Percentiles rank a stretch among this genome's conserved stretches.
These are phyloP conservation scores for Pseudogymnoascus sp. DNA, from an alignment of 2,329 filamentous ascomycete genomes.

Conservation along the genomic window DNA sequence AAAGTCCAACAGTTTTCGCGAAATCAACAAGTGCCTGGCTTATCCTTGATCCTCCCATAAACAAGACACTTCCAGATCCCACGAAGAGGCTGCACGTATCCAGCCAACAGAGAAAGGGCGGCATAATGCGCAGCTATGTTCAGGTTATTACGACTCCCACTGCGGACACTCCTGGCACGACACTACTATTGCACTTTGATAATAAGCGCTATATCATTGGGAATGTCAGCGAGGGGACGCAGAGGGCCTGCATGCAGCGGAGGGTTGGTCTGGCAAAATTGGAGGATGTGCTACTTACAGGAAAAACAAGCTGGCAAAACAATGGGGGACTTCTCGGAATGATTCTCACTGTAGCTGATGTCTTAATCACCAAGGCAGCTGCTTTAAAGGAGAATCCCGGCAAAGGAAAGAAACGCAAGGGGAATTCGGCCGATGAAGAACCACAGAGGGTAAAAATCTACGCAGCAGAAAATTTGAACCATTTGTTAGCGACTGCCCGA, in stretches of 20 bases:
- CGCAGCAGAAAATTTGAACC: constrained; percentile 70
- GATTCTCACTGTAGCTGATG: constrained; percentile 75
- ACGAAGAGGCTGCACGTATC: neutral
- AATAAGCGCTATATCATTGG: constrained; percentile 80
- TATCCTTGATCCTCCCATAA: neutral
- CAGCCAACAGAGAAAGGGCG: neutral
- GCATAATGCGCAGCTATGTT: constrained; percentile 61
- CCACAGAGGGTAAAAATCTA: constrained; percentile 55
- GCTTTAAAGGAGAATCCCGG: constrained; percentile 34
- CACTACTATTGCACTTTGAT: constrained; percentile 71
- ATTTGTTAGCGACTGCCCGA: constrained; percentile 74
- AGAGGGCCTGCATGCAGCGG: constrained; percentile 58
- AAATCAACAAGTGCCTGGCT: neutral
- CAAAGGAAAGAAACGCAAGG: constrained; percentile 30
- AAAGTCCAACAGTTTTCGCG: neutral
- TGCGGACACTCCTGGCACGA: constrained; percentile 76
- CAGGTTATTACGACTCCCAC: constrained; percentile 77
- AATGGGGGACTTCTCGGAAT: constrained; percentile 78
- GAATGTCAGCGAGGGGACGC: constrained; percentile 73
- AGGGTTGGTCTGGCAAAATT: constrained; percentile 58
- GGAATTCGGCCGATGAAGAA: constrained; percentile 20
- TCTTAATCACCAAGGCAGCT: constrained; percentile 39
- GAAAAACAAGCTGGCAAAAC: constrained; percentile 65
- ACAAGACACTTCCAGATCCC: neutral
- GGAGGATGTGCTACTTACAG: constrained; percentile 75